Base-by-base conservation (phyloP, 1,284 basidiomycete genomes). In the Violaceomyces palustris region DNA sequence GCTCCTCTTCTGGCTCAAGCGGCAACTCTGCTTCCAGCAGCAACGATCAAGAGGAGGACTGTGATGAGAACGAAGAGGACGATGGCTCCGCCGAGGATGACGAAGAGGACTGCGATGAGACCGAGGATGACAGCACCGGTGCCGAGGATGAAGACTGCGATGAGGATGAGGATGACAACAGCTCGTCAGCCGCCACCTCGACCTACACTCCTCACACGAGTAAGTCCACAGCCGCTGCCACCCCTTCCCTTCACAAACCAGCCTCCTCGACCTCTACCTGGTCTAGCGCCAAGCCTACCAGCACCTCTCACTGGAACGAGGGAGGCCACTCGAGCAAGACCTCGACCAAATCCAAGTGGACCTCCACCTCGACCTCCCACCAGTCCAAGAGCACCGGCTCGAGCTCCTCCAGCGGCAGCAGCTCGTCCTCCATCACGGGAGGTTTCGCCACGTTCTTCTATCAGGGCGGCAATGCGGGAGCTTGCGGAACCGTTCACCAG, bases 381-480 rank as follows among this genome's bases (percentile, higher is more conserved):
- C 32, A 34, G 32, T 30, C 35, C 40, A 42, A 23, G 8, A 28
- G 15, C 6, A 34, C 24, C 29, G 15, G 10, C 5, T 18, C 18
- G 15, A 30, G 6, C 28, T 3, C 11, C 23, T 10, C 32, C 6
- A 19, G 6, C 18, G 19, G 22, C 50, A 45, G 40, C 38, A 22
- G 26, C 38, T 32, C 37, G 40, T 50, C 36, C 40, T 34, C 40
- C 7, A 27, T 49, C 36, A 45, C 49, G 17, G 61, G 61, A 8
- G 62, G 62, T 7, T 66, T 45, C 45, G 62, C 58, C 4, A 64
- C 59, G 1, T 74, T 35, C 55, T 74, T 39, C 64, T 46, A 32
- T 39, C 70, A 74, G 53, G 39, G 36, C 15, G 66, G 66, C 25
- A 57, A 47, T 39, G 57, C 72, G n/a, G 73, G 74, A 15, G 43